Base-by-base conservation (phyloP, 441 rosid species). In the Brassica hybrid region DNA sequence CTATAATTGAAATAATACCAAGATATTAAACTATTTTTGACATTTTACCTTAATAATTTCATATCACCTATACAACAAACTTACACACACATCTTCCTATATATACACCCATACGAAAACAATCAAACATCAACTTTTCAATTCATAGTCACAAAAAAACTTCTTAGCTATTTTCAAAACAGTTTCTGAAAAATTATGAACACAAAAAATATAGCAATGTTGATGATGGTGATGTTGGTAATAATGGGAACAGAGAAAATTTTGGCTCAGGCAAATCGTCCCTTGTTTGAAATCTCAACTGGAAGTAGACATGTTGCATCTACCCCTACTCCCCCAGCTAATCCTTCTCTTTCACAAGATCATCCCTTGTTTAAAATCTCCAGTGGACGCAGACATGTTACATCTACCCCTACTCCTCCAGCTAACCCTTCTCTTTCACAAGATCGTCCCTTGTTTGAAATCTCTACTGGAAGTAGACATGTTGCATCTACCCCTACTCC, bases 221-320 rank as follows among this genome's bases (percentile, higher is more conserved):
- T 41, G 2, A 59, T 75, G 73, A 30, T 67, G 32, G 67, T 18
- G 34, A 67, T 75, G 78, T 18, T 75, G 13, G 62, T 75, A 48
- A 11, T 34, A 18, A 18, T 67, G 38, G 62, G 68, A 19, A 68
- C 69, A 52, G 62, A 75, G 41, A 75, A 60, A 3, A 41, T 75
- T 75, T 45, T 60, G 18, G 79, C 60, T 32, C 36, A 67, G 1
- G 79, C 79, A 27, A 16, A 52, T 54, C 56, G 23, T 73, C 67
- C 56, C 17, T 19, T 70, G 3, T 59, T 48, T 57, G 64, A 65
- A 65, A 5, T n/a, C 5, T 48, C 59, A 19, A n/a, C 41, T 19
- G 4, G 12, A 23, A 30, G 71, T 41, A 41, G 48, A 41, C 48
- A 41, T 41, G 48, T 41, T 41, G n/a, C 48, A 41, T 41, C 48